phyloP scores from a whole-genome alignment of 257 asterid genomes.

The Ilex aquifolium region DNA sequence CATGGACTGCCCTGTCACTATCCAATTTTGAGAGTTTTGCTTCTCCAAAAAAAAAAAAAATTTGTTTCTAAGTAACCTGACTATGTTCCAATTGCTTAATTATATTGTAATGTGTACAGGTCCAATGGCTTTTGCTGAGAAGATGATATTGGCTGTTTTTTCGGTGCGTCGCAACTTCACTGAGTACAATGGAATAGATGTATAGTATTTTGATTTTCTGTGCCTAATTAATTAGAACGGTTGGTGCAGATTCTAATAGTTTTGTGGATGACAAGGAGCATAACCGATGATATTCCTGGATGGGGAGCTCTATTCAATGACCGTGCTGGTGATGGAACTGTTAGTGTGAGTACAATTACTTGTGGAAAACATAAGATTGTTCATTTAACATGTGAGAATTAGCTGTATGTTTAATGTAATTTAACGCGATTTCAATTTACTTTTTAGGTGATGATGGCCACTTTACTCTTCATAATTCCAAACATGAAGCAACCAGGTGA shows the following conservation, averaged over 20 bases:
- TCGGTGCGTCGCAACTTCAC: conserved; percentile 36
- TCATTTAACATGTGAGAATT: background rate
- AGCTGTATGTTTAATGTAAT: background rate
- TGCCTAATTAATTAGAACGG: background rate
- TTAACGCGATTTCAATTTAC: background rate
- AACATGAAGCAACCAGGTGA: conserved; percentile 68
- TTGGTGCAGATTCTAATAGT: conserved; percentile 43
- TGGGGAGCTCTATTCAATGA: conserved; percentile 79
- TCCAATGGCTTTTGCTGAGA: conserved; percentile 89
- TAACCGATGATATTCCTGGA: conserved; percentile 87
- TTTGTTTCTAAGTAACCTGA: too few species aligned
- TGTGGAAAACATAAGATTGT: too few species aligned
- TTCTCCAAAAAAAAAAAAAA: too few species aligned
- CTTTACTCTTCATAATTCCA: conserved; percentile 77
- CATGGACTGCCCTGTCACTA: too few species aligned
- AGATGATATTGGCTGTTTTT: conserved; percentile 56
- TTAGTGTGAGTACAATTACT: conserved; percentile 44
- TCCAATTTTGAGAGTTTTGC: too few species aligned
- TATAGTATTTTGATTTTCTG: too few species aligned
- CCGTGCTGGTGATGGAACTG: conserved; percentile 93
- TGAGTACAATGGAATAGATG: background rate
- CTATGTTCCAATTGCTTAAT: too few species aligned
- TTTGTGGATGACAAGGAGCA: conserved; percentile 90
- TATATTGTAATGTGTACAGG: conserved; percentile 30
- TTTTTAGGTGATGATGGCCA: conserved; percentile 80